Evolutionary conservation across 805 yeast species (phyloP), one percentile per base, ranked within the genome.

Genomic region (Zygoascus bituminiphila): DNA sequence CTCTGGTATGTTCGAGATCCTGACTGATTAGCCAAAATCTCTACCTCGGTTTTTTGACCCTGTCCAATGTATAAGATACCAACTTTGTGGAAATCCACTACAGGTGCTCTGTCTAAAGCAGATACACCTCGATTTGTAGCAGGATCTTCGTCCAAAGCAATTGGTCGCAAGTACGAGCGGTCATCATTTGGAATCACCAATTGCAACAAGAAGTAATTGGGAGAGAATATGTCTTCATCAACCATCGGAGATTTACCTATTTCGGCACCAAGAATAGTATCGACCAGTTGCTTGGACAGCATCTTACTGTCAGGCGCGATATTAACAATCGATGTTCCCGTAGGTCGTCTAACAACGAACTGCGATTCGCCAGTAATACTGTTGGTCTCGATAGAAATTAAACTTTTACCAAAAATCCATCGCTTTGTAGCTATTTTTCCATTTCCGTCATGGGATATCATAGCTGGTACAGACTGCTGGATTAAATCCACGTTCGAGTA

Each of bases 31-130:
- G 74, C 64, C 43, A 88, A 65, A 22, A 88, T 81, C 45, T 83
- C 86, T 0, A 59, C 59, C 60, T 88, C 96, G 0, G 68, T 66
- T 1, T 61, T 60, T 61, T 88, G 96, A 8, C 77, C 76, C 0
- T 78, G 80, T 0, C 79, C 91, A 55, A 87, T 77, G 60, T 87
- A 88, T 19, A 88, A 58, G 19, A 88, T 68, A 1, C 96, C 96
- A 36, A 84, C 75, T 60, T 87, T 88, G 62, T 82, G 87, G 56
- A 81, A 82, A 42, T 82, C 84, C 4, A 84, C 83, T 5, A 82
- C 79, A 0, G 96, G 94, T 1, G 84, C 78, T 15, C 88, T 66
- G 57, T 87, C 95, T 50, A 88, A 70, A 15, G 79, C 72, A 5
- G 74, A 62, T 17, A 88, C 59, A 0, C 89, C 84, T 25, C 84